Percentiles rank a stretch among this genome's conserved stretches.
These are phyloP conservation scores for Podaxis sp. DNA, from an alignment of 768 basidiomycete genomes.

Conservation along the genomic window DNA sequence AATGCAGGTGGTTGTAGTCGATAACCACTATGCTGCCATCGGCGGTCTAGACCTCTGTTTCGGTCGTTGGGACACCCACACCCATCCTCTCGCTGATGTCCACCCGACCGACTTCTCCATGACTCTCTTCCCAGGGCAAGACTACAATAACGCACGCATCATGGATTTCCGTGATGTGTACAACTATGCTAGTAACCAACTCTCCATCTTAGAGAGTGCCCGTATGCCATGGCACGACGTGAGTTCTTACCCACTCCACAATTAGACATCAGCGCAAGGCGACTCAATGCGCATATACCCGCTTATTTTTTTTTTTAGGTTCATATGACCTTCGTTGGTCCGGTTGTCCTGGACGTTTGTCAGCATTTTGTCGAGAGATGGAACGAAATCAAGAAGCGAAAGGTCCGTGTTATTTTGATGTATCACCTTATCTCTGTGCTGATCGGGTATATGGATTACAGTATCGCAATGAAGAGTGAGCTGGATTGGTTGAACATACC, in stretches of 20 bases:
- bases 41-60: constrained; percentile 97
- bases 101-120: constrained; percentile 83
- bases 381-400: constrained; percentile 88
- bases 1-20: constrained; percentile 69
- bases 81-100: constrained; percentile 86
- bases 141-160: constrained; percentile 89
- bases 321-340: constrained; percentile 81
- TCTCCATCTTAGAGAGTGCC: constrained; percentile 65
- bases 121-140: constrained; percentile 91
- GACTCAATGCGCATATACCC: not conserved
- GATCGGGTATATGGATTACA: constrained; percentile 15
- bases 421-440: not conserved
- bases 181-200: constrained; percentile 67
- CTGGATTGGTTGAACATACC: constrained; percentile 1
- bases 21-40: constrained; percentile 82
- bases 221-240: constrained; percentile 98
- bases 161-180: constrained; percentile 84
- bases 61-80: constrained; percentile 95
- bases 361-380: constrained; percentile 94
- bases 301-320: constrained; percentile 39
- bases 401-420: constrained; percentile 34
- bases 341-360: constrained; percentile 84
- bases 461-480: constrained; percentile 51
- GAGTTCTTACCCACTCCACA: constrained; percentile 23
- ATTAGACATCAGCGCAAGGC: not conserved